Base-by-base conservation (phyloP, 345 rosid species). In the Nasturtium officinale region DNA sequence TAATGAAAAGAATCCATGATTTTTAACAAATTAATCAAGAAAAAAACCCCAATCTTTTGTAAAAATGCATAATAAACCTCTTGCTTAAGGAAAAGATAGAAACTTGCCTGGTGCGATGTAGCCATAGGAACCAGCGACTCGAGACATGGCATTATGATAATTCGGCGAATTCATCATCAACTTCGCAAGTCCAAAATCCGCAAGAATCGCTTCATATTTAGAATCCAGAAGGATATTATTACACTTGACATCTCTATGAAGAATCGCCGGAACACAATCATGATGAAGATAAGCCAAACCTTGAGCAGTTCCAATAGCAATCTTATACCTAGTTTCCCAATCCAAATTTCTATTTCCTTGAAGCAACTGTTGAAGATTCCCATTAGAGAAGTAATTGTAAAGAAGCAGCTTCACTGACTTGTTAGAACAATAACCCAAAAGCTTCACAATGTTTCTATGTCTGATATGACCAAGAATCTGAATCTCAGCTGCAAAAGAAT, bases 261-360 rank as follows among this genome's bases (percentile, higher is more conserved):
- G 84, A 71, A 94, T 88, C n/a, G 88, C 78, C 0, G 98, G 98
- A 67, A 82, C 87, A 29, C 98, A 94, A 58, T 94, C 98, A 38
- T 89, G 98, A 60, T 94, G 96, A 65, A 94, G 95, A 76, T 91
- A 94, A 73, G 97, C 91, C 0, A 94, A 83, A 56, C 97, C 98
- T 32, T 93, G 98, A 48, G 98, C 98, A 28, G 97, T 66, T 28
- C 97, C 97, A 5, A 91, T 84, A 0, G 96, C 97, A 29, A 94
- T 91, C 76, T 88, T 94, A 82, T 94, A 94, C 75, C 97, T 80
- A 2, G 85, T 89, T 78, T 89, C 96, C 97, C 98, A 94, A 54
- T 88, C 97, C 80, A 91, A 80, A 73, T 82, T 86, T 56, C 95
- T 62, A 61, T 87, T 91, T 21, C 78, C 85, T 77, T 71, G 85